Evolutionary conservation across 1,284 basidiomycete genomes (phyloP), one percentile per base, ranked within the genome.

Genomic region (Pseudozyma thailandica): DNA sequence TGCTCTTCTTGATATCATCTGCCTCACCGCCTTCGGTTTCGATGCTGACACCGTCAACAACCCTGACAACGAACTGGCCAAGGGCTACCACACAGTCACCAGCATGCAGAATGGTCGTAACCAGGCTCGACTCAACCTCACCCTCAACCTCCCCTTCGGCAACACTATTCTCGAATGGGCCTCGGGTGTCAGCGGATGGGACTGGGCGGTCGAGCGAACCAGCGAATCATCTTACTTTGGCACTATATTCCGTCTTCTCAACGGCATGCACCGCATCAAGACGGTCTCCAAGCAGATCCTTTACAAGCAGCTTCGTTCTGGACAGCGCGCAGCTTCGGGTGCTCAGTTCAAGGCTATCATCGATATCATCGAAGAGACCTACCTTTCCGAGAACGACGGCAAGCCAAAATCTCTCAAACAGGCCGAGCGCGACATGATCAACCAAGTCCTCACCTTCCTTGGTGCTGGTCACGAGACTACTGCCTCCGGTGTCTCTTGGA

Each of bases 401-500:
- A 75, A 70, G 42, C 51, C 72, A 0, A 69, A 74, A 23, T 56
- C 37, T 4, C 39, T 66, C 41, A 77, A 78, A 42, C 58, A 74
- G 53, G 76, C 76, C 9, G 66, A 74, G 18, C 51, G 50, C 16
- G 60, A 78, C 37, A 72, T 71, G 66, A 65, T 75, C 35, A 64
- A 53, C 10, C 70, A 75, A 38, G 72, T 79, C 33, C 62, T 78
- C 10, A 79, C 75, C n/a, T 75, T 79, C 38, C 45, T 79, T 16
- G 72, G 72, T 1, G 78, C 76, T 2, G 77, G 76, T 10, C 76
- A 79, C 50, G 77, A 79, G 50, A 78, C 92, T 0, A 90, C 88
- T 0, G 88, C 88, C 0, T 89, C 88, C 0, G 88, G 89, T 0
- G 84, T 91, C 1, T 87, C 89, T 5, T 93, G 91, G 91, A 88